phyloP scores from a whole-genome alignment of 108 stramenopile genomes.

The Skeletonema tropicum region DNA sequence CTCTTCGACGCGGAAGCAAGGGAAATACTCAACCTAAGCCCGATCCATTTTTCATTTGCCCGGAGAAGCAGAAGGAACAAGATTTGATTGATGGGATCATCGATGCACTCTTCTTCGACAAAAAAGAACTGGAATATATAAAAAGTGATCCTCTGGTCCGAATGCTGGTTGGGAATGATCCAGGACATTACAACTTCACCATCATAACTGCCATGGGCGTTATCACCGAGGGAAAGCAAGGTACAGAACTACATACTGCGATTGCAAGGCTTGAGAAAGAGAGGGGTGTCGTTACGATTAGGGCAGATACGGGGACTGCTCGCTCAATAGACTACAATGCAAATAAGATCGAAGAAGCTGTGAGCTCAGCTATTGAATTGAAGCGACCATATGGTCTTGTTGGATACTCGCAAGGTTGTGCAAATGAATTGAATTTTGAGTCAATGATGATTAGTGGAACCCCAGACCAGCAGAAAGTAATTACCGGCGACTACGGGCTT shows the following conservation, averaged over 20 bases:
- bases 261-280: slow-evolving; percentile 68
- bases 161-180: slow-evolving; percentile 76
- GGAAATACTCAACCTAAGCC: slow-evolving; percentile 12
- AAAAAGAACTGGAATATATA: slow-evolving; percentile 59
- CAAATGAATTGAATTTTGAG: slow-evolving; percentile 86
- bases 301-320: slow-evolving; percentile 88
- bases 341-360: slow-evolving; percentile 72
- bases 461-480: slow-evolving; percentile 70
- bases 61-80: slow-evolving; percentile 66
- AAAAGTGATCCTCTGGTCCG: slow-evolving; percentile 72
- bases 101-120: slow-evolving; percentile 78
- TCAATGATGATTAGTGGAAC: slow-evolving; percentile 71
- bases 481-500: slow-evolving; percentile 54
- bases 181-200: slow-evolving; percentile 82
- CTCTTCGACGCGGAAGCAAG: slow-evolving; percentile 41
- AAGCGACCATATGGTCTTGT: slow-evolving; percentile 75
- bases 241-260: slow-evolving; percentile 72
- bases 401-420: slow-evolving; percentile 90
- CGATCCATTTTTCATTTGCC: slow-evolving; percentile 57
- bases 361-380: slow-evolving; percentile 43
- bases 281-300: slow-evolving; percentile 72
- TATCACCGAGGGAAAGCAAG: slow-evolving; percentile 88
- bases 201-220: slow-evolving; percentile 91
- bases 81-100: slow-evolving; percentile 85
- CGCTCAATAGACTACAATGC: slow-evolving; percentile 89